phyloP scores from a whole-genome alignment of 371 early-diverging fungal genomes.

The Mortierella sp. region DNA sequence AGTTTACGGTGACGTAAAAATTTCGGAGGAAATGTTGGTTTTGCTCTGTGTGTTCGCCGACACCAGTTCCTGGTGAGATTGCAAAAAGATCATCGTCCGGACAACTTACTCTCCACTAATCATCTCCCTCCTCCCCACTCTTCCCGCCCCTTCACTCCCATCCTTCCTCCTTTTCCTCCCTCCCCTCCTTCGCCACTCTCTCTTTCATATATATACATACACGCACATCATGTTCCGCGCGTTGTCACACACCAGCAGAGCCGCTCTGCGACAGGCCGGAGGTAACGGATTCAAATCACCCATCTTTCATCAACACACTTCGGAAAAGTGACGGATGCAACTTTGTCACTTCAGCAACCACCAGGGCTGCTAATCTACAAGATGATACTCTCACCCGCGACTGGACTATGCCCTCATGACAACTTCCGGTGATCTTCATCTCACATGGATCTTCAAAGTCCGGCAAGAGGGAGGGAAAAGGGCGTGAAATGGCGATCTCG shows the following conservation, averaged over 20 bases:
- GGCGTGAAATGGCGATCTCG: slow-evolving; percentile 3
- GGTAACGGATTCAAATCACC: slow-evolving; percentile 28
- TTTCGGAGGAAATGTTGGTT: neutral
- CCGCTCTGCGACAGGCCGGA: slow-evolving; percentile 51
- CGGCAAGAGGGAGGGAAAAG: neutral
- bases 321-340: neutral
- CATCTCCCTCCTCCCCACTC: slow-evolving; percentile 22
- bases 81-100: slow-evolving; percentile 14
- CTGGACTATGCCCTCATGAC: neutral
- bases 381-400: no score
- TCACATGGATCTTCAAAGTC: slow-evolving; percentile 4
- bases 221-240: slow-evolving; percentile 54
- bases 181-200: neutral
- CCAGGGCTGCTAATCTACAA: neutral
- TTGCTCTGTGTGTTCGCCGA: neutral
- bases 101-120: neutral
- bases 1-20: neutral
- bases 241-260: slow-evolving; percentile 50
- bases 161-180: slow-evolving; percentile 15
- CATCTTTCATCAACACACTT: neutral
- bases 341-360: neutral
- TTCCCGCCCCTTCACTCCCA: neutral
- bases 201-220: slow-evolving; percentile 5
- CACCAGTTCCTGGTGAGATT: slow-evolving; percentile 9
- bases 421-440: neutral